These are phyloP conservation scores for Calonectria pseudoreteaudii DNA, from an alignment of 2,329 filamentous ascomycete genomes.

Conservation along the genomic window DNA sequence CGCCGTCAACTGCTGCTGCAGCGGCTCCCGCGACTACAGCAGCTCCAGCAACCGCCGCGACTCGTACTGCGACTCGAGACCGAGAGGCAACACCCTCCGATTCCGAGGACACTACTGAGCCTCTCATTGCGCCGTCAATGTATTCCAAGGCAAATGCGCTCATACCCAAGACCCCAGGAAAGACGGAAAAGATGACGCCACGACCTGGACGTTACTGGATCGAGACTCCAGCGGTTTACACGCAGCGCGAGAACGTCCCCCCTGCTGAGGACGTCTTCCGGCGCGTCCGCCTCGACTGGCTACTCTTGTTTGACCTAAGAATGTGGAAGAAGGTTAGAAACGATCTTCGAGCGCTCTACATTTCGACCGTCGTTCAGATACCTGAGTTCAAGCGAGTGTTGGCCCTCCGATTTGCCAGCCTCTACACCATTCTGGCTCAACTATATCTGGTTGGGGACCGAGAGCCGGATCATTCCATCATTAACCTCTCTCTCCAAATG, in stretches of 20 bases:
- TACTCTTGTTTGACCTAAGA: constrained; percentile 92
- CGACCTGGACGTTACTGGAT: constrained; percentile 87
- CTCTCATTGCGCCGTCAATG: constrained; percentile 70
- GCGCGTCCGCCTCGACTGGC: constrained; percentile 90
- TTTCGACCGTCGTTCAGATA: constrained; percentile 94
- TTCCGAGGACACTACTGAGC: constrained; percentile 73
- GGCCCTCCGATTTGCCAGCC: constrained; percentile 90
- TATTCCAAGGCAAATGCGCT: constrained; percentile 75
- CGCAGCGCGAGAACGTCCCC: constrained; percentile 70
- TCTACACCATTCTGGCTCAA: constrained; percentile 94
- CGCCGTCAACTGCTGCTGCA: constrained; percentile 51
- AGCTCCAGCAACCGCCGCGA: constrained; percentile 53
- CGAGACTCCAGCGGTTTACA: constrained; percentile 79
- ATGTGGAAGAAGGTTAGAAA: constrained; percentile 97
- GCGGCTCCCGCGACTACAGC: constrained; percentile 20
- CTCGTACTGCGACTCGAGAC: constrained; percentile 59
- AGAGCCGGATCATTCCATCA: constrained; percentile 97
- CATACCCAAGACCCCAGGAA: constrained; percentile 85
- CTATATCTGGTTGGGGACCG: constrained; percentile 95
- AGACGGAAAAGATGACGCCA: constrained; percentile 60
- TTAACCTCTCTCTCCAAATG: constrained; percentile 97
- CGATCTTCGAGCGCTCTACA: constrained; percentile 91
- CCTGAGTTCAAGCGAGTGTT: constrained; percentile 96
- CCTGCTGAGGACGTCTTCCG: constrained; percentile 89
- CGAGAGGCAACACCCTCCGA: constrained; percentile 77